phyloP scores from a whole-genome alignment of 2,329 filamentous ascomycete genomes.

The Alternaria dauci region DNA sequence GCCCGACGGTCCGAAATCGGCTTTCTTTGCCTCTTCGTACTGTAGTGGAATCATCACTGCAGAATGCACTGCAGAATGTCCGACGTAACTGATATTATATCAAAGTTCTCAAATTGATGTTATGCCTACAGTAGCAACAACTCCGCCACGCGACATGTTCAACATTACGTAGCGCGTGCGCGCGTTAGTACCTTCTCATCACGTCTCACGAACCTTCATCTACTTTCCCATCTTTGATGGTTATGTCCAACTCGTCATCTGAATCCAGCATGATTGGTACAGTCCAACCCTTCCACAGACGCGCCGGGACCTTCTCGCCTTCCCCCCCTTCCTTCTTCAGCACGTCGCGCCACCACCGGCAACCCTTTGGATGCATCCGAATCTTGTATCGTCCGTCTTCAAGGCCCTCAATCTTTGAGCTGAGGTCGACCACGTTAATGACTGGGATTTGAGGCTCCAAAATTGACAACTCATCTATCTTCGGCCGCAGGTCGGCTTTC shows the following conservation, averaged over 20 bases:
- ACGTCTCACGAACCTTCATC: neutral
- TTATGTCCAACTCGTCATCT: slow-evolving; percentile 2
- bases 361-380: neutral
- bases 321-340: slow-evolving; percentile 1
- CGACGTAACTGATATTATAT: neutral
- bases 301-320: neutral
- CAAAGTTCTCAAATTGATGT: neutral
- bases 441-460: neutral
- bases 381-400: neutral
- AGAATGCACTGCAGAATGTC: neutral
- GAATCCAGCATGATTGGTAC: slow-evolving; percentile 6
- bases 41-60: neutral
- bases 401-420: neutral
- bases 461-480: neutral
- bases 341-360: neutral
- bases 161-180: slow-evolving; percentile 7
- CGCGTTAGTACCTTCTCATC: neutral
- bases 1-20: slow-evolving; percentile 15
- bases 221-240: slow-evolving; percentile 1
- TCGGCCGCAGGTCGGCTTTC: neutral
- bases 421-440: neutral
- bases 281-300: neutral
- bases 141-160: neutral
- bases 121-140: neutral
- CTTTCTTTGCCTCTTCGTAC: neutral